These are phyloP conservation scores for Aspergillus kassunensis DNA, from an alignment of 495 filamentous ascomycete genomes.

Conservation along the genomic window DNA sequence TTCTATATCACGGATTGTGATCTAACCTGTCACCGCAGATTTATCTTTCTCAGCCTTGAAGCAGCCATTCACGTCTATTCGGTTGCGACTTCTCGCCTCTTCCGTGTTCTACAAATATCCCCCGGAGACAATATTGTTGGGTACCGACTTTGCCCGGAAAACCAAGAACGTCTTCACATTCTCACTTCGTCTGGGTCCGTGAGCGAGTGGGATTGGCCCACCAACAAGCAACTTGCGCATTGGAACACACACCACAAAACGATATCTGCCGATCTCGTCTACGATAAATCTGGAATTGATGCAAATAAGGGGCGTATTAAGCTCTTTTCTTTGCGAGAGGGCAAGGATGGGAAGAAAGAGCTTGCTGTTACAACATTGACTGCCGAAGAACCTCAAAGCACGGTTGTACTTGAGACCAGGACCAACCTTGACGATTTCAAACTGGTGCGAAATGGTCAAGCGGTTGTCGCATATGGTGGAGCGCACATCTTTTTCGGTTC, in stretches of 20 bases:
- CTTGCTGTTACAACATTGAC: slow-evolving; percentile 23
- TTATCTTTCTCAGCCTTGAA: slow-evolving; percentile 62
- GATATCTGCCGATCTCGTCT: slow-evolving; percentile 21
- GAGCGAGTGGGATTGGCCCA: slow-evolving; percentile 73
- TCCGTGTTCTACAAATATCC: slow-evolving; percentile 52
- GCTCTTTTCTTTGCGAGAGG: slow-evolving; percentile 20
- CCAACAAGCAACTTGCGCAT: slow-evolving; percentile 44
- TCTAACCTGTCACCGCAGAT: slow-evolving; percentile 43
- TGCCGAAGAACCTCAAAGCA: slow-evolving; percentile 23
- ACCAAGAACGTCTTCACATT: slow-evolving; percentile 62
- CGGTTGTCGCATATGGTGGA: slow-evolving; percentile 36
- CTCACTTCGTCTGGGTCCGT: slow-evolving; percentile 62
- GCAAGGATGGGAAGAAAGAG: slow-evolving; percentile 31
- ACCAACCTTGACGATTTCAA: slow-evolving; percentile 32
- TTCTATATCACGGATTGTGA: background rate
- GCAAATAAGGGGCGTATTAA: slow-evolving; percentile 5
- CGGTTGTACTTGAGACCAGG: slow-evolving; percentile 26
- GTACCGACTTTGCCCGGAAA: slow-evolving; percentile 54
- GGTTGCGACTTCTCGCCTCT: slow-evolving; percentile 69
- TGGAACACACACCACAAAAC: slow-evolving; percentile 40
- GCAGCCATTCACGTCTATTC: slow-evolving; percentile 76
- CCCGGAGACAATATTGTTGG: slow-evolving; percentile 40
- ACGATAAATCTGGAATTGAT: slow-evolving; percentile 3
- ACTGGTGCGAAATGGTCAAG: slow-evolving; percentile 27
- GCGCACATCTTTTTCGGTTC: slow-evolving; percentile 30